Evolutionary conservation across 2,329 filamentous ascomycete species (phyloP).

Genomic region (Fusarium concolor): DNA sequence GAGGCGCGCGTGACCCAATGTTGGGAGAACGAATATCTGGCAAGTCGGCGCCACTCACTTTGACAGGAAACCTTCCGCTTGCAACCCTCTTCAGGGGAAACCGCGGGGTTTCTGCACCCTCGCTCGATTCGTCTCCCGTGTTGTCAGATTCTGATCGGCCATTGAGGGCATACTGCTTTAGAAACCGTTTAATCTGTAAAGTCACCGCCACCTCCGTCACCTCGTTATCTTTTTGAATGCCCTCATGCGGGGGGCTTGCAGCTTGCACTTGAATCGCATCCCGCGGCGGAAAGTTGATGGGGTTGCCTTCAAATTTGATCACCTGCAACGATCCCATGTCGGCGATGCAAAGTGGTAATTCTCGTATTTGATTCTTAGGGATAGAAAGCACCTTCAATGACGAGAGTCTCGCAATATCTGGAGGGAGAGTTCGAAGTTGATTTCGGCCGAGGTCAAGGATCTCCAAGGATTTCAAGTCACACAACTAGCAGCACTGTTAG

Average conservation of each 20-base stretch:
- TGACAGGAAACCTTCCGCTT: conserved; percentile 75
- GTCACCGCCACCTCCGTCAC: conserved; percentile 71
- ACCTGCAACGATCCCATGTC: conserved; percentile 92
- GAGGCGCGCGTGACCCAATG: conserved; percentile 71
- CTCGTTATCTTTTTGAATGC: conserved; percentile 67
- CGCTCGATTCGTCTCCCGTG: conserved; percentile 72
- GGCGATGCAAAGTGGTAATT: conserved; percentile 84
- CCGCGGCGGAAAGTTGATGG: conserved; percentile 81
- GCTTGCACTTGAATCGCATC: conserved; percentile 72
- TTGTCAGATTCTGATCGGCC: conserved; percentile 67
- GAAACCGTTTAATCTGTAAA: conserved; percentile 70
- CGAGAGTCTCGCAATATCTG: conserved; percentile 81
- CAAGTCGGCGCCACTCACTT: conserved; percentile 79
- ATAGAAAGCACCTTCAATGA: conserved; percentile 91
- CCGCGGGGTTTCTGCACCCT: conserved; percentile 83
- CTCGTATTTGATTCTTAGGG: conserved; percentile 86
- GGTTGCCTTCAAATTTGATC: conserved; percentile 90
- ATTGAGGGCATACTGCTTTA: conserved; percentile 64
- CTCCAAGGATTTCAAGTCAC: conserved; percentile 86
- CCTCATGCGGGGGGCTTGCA: conserved; percentile 66
- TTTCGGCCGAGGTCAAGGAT: conserved; percentile 94
- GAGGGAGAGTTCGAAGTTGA: conserved; percentile 80
- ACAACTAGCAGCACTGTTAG: conserved; percentile 69
- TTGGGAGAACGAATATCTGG: conserved; percentile 76
- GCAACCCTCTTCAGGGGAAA: conserved; percentile 71